Evolutionary conservation across 164 flowering plant species (phyloP), one percentile per base, ranked within the genome.

Genomic region (Vitis rupestris): DNA sequence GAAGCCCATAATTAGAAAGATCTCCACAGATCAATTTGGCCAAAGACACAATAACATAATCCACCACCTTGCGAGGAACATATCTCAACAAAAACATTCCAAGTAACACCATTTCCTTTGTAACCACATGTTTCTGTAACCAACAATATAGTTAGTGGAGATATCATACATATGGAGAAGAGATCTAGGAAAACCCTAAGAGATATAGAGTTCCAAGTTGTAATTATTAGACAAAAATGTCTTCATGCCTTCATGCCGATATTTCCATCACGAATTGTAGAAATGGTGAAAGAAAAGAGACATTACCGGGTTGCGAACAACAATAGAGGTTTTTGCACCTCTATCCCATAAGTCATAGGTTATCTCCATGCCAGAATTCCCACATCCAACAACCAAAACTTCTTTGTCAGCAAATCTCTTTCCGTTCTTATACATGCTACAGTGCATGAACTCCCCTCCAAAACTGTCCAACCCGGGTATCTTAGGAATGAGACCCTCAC

Each of bases 281-380:
- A 13, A 2, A 47, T n/a, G 61, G 52, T 54, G 11, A 65, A 2
- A 23, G 31, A 50, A 13, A 3, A 67, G 10, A 14, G 27, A 37
- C 17, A 49, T 74, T 79, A 79, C 85, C 19, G 73, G 75, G 63
- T 66, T 67, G 2, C 79, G 70, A 53, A 57, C 60, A 2, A 75
- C 72, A 16, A 82, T 63, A 9, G 78, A 66, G 1, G 82, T 23
- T 1, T 4, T 16, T 1, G 82, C 86, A 27, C 76, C 80, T 2
- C 0, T 65, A 51, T 60, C 67, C 0, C 65, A 61, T 5, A 83
- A 47, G 51, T 81, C 86, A 52, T 74, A 76, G n/a, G 74, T 70
- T 27, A 83, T 81, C 66, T 83, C 84, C 84, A 83, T 78, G 10
- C 84, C 84, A 0, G 86, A 83, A 17, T 83, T 83, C 1, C 82